Evolutionary conservation across 169 alveolate genomes (phyloP).

Genomic region (Ichthyophthirius multifiliis): DNA sequence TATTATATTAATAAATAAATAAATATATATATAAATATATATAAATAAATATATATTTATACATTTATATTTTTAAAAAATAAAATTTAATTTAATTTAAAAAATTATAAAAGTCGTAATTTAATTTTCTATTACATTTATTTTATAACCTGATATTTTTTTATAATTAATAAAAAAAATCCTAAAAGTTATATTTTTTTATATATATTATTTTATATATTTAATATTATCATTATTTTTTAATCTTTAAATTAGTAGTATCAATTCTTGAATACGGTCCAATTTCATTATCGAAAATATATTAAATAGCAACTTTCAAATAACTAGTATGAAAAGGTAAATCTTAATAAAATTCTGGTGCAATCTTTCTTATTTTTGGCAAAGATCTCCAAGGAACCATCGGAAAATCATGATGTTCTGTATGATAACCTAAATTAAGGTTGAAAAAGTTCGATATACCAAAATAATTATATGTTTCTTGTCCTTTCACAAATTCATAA

Average conservation of each 20-base stretch:
- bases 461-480: constrained; percentile 75
- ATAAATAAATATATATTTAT: no score
- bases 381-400: constrained; percentile 59
- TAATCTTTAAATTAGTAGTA: background rate
- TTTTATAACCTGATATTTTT: no score
- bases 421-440: constrained; percentile 81
- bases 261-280: constrained; percentile 45
- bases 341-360: constrained; percentile 64
- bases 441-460: constrained; percentile 72
- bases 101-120: no score
- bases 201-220: no score
- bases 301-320: constrained; percentile 16
- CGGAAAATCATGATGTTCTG: constrained; percentile 84
- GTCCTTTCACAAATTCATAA: constrained; percentile 54
- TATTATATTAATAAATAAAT: no score
- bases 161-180: no score
- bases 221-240: background rate
- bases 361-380: constrained; percentile 53
- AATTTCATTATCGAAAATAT: constrained; percentile 36
- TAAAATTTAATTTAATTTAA: no score
- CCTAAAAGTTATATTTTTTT: no score
- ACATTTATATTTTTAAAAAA: no score
- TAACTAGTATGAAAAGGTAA: constrained; percentile 52
- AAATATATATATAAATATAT: no score
- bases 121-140: no score